Percentiles rank a stretch among this genome's conserved stretches.
These are phyloP conservation scores for Penicillium waksmanii DNA, from an alignment of 495 filamentous ascomycete species.

Conservation along the genomic window DNA sequence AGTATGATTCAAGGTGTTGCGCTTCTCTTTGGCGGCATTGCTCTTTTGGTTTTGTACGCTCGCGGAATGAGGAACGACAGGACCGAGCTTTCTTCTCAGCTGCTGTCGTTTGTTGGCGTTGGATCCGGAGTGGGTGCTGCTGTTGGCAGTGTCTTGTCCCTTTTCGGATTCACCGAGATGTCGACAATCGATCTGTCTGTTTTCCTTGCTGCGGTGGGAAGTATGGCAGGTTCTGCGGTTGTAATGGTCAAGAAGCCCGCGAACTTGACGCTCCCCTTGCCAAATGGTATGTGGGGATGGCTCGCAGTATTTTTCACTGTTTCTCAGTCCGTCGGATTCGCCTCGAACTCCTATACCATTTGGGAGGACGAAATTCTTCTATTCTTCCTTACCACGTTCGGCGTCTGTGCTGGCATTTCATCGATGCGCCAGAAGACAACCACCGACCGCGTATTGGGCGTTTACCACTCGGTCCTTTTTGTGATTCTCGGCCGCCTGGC, in stretches of 20 bases:
- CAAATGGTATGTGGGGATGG: constrained; percentile 84
- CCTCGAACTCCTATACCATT: constrained; percentile 96
- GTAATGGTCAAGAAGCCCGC: constrained; percentile 55
- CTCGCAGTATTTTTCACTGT: constrained; percentile 78
- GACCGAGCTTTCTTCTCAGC: constrained; percentile 52
- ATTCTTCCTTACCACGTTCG: constrained; percentile 90
- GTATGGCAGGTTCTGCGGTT: constrained; percentile 62
- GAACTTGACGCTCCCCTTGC: constrained; percentile 62
- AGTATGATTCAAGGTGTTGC: constrained; percentile 81
- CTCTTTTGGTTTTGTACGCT: constrained; percentile 72
- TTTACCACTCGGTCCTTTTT: constrained; percentile 85
- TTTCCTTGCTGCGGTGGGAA: constrained; percentile 60
- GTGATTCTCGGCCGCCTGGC: constrained; percentile 78
- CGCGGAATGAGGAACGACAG: constrained; percentile 57
- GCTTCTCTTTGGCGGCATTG: constrained; percentile 68
- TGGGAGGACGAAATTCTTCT: constrained; percentile 97
- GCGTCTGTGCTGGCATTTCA: constrained; percentile 67
- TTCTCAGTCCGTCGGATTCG: constrained; percentile 85
- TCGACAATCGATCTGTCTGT: constrained; percentile 35
- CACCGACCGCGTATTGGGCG: constrained; percentile 69
- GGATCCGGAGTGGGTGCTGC: constrained; percentile 47
- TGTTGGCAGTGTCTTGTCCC: constrained; percentile 29
- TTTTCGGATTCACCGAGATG: constrained; percentile 30
- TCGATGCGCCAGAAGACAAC: constrained; percentile 69
- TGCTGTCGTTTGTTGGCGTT: constrained; percentile 49